Evolutionary conservation across 2,329 filamentous ascomycete species (phyloP).

Genomic region (Diaporthe eres): DNA sequence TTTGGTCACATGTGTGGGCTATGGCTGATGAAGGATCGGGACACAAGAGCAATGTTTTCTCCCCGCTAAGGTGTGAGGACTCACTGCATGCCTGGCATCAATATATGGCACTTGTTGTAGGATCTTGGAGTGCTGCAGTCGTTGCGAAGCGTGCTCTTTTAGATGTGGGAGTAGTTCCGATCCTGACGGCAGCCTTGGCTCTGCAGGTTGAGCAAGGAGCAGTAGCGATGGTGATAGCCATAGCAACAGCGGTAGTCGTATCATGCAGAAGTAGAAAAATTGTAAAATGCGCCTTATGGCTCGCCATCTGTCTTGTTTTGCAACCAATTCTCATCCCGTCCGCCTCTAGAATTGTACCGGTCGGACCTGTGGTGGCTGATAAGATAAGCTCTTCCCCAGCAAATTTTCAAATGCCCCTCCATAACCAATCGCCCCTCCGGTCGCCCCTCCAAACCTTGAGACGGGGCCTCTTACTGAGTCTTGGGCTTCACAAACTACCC

Average conservation of each 20-base stretch:
- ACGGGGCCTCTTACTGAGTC: background rate
- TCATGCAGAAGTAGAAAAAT: background rate
- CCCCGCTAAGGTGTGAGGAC: background rate
- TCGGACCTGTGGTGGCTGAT: constrained; percentile 17
- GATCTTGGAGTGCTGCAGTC: background rate
- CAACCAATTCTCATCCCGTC: background rate
- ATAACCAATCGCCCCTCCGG: background rate
- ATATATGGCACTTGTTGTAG: background rate
- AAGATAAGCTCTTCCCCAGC: constrained; percentile 20
- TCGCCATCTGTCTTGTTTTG: background rate
- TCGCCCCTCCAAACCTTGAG: background rate
- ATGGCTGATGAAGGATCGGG: background rate
- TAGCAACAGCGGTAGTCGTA: background rate
- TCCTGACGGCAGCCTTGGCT: background rate
- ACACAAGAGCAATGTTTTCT: background rate
- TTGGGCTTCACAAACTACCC: background rate
- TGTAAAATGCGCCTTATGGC: constrained; percentile 20
- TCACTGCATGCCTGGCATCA: background rate
- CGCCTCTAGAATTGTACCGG: background rate
- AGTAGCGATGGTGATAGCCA: constrained; percentile 8
- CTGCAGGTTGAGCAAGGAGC: background rate
- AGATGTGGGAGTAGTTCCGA: background rate
- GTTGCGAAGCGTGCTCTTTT: background rate
- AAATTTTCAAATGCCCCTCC: constrained; percentile 37
- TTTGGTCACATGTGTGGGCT: background rate